Percentiles rank a stretch among this genome's conserved stretches.
phyloP scores from a whole-genome alignment of 495 filamentous ascomycete species.

The Apiosordaria backusii region DNA sequence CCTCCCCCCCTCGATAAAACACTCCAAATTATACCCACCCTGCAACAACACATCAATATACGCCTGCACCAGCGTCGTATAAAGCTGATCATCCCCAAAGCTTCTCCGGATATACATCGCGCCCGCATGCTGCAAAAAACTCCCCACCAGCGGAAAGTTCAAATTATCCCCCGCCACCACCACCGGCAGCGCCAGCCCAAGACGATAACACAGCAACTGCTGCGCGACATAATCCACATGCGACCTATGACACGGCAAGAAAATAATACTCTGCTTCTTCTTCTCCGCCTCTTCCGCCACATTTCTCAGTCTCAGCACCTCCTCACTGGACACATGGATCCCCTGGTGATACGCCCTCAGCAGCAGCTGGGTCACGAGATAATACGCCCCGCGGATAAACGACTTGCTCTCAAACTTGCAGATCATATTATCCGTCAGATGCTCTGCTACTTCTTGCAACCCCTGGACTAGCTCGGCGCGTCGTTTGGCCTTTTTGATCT shows the following conservation, averaged over 20 bases:
- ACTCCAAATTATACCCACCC: slow-evolving; percentile 90
- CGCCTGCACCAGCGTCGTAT: slow-evolving; percentile 84
- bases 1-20: slow-evolving; percentile 92
- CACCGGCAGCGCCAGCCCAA: slow-evolving; percentile 85
- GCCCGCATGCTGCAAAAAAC: slow-evolving; percentile 90
- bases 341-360: slow-evolving; percentile 94
- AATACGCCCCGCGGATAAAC: slow-evolving; percentile 91
- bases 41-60: slow-evolving; percentile 93
- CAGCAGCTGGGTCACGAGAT: slow-evolving; percentile 79
- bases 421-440: slow-evolving; percentile 90
- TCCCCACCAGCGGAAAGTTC: slow-evolving; percentile 85
- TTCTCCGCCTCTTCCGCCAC: slow-evolving; percentile 77
- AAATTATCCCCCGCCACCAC: slow-evolving; percentile 95
- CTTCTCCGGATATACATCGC: slow-evolving; percentile 95
- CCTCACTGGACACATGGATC: slow-evolving; percentile 94
- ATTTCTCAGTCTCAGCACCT: slow-evolving; percentile 74
- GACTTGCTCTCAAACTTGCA: slow-evolving; percentile 96
- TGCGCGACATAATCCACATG: slow-evolving; percentile 95
- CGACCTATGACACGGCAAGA: slow-evolving; percentile 88
- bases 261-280: slow-evolving; percentile 93
- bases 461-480: slow-evolving; percentile 53
- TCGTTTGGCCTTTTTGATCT: slow-evolving; percentile 58
- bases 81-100: slow-evolving; percentile 89
- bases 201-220: slow-evolving; percentile 89
- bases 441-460: slow-evolving; percentile 70